Percentiles rank a stretch among this genome's conserved stretches.
Evolutionary conservation across 345 rosid genomes (phyloP).

Genomic region (Gossypium raimondii): DNA sequence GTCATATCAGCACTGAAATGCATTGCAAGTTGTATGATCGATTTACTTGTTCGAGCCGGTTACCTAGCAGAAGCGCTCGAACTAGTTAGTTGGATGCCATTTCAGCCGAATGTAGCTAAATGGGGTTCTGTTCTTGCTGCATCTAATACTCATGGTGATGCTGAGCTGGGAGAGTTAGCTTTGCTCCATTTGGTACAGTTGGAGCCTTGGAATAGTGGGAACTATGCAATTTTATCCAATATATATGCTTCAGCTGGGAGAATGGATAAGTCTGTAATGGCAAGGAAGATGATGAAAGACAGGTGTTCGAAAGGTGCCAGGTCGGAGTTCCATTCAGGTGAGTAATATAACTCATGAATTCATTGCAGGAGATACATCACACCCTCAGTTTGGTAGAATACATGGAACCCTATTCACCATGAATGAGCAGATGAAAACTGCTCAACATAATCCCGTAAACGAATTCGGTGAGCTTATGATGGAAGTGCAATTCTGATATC

Average conservation of each 20-base stretch:
- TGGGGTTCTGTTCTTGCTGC: slow-evolving; percentile 79
- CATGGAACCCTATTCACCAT: slow-evolving; percentile 34
- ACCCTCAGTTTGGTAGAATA: slow-evolving; percentile 38
- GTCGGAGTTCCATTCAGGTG: slow-evolving; percentile 54
- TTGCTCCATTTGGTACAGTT: slow-evolving; percentile 44
- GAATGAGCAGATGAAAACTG: slow-evolving; percentile 33
- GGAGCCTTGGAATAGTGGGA: slow-evolving; percentile 80
- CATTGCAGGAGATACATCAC: slow-evolving; percentile 23
- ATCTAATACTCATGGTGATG: slow-evolving; percentile 50
- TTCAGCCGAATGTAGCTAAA: slow-evolving; percentile 58
- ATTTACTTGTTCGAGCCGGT: slow-evolving; percentile 65
- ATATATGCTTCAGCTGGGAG: slow-evolving; percentile 48
- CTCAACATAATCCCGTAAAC: slow-evolving; percentile 10
- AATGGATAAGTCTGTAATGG: slow-evolving; percentile 55
- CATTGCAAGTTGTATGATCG: slow-evolving; percentile 47
- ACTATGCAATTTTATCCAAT: slow-evolving; percentile 58
- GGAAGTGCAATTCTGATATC: no score
- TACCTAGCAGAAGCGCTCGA: slow-evolving; percentile 50
- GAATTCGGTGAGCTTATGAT: background rate
- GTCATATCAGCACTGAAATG: slow-evolving; percentile 58
- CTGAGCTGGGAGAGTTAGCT: slow-evolving; percentile 54
- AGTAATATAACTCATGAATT: slow-evolving; percentile 36
- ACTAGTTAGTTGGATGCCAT: slow-evolving; percentile 52
- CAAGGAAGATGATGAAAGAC: slow-evolving; percentile 62
- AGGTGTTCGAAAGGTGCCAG: slow-evolving; percentile 58